Evolutionary conservation across 805 yeast genomes (phyloP), one percentile per base, ranked within the genome.

Genomic region (Clavispora vitiphila): DNA sequence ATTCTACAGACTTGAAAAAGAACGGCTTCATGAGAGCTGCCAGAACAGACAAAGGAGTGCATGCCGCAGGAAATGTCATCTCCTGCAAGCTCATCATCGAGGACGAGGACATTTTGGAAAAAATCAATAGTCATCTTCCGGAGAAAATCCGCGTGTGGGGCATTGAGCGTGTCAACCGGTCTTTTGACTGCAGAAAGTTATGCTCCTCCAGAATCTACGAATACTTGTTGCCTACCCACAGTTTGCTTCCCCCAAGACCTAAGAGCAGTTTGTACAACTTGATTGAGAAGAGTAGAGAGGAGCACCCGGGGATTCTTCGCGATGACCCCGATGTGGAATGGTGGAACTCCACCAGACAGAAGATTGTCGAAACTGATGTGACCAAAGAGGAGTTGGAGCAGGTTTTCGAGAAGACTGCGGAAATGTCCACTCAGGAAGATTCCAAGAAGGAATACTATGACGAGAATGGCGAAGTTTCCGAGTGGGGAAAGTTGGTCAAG

Each of bases 191-290:
- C 64, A 76, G 98, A 51, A 89, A 87, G 60, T 78, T 89, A 84
- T 93, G 99, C 68, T 83, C 93, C 3, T 88, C 96, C n/a, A 79
- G 99, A 60, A 75, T 95, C 47, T 93, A 93, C 62, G 99, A 93
- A 67, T 93, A 93, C 59, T 65, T 93, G 54, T 74, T 93, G 58
- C 99, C 99, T 32, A 86, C 96, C 0, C 90, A 88, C 61, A 79
- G 96, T 1, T 78, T 93, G 48, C 68, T 93, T 42, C 93, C 95
- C 8, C 97, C 99, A n/a, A 81, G 84, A 56, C 95, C 95, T 5
- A 69, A 72, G 32, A 74, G 89, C 22, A 69, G 77, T 8, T 69
- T 93, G 46, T 83, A 79, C 39, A 71, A 77, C 46, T 76, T 78
- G 54, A 73, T 87, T 35, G 66, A 60, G 36, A 71, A 70, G 34